Evolutionary conservation across 163 green algal species (phyloP).

Genomic region (Scenedesmus sp.): DNA sequence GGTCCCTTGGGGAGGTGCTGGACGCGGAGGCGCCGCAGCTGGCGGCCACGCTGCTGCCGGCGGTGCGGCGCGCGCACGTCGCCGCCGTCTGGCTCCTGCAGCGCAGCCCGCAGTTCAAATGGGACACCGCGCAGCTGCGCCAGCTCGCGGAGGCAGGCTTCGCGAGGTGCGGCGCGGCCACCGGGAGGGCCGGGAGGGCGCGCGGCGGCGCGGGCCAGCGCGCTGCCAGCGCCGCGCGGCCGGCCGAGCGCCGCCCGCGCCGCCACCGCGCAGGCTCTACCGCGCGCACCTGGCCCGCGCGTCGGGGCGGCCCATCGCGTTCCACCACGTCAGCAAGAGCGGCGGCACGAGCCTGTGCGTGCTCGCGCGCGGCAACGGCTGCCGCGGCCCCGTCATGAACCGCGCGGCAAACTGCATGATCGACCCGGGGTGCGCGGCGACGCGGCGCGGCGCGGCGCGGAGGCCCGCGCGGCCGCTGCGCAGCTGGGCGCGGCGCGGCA

Average conservation of each 20-base stretch:
- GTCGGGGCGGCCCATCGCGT: conserved; percentile 21
- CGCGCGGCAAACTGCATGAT: conserved; percentile 24
- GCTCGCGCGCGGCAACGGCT: conserved; percentile 21
- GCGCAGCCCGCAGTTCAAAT: conserved; percentile 34
- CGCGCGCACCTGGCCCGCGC: conserved; percentile 15
- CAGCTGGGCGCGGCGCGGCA: too few species aligned
- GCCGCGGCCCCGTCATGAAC: conserved; percentile 28
- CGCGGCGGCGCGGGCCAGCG: too few species aligned
- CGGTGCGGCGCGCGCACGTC: conserved; percentile 19
- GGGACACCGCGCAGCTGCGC: conserved; percentile 29
- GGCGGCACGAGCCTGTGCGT: conserved; percentile 38
- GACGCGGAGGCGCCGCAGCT: conserved; percentile 7
- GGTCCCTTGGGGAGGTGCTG: conserved; percentile 11
- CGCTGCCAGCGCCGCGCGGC: too few species aligned
- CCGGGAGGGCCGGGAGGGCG: too few species aligned
- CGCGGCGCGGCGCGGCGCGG: too few species aligned
- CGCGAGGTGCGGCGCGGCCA: conserved; percentile 6
- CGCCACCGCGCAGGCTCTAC: conserved; percentile 18
- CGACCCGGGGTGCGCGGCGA: conserved; percentile 9
- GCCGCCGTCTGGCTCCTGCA: conserved; percentile 32
- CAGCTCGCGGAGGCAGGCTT: conserved; percentile 2
- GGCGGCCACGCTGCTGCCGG: conserved; percentile 1
- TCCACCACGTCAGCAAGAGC: conserved; percentile 42
- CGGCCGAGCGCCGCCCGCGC: too few species aligned
- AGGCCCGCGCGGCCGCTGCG: too few species aligned